Base-by-base conservation (phyloP, 2,329 filamentous ascomycete genomes). In the Pestalotiopsis sp. region DNA sequence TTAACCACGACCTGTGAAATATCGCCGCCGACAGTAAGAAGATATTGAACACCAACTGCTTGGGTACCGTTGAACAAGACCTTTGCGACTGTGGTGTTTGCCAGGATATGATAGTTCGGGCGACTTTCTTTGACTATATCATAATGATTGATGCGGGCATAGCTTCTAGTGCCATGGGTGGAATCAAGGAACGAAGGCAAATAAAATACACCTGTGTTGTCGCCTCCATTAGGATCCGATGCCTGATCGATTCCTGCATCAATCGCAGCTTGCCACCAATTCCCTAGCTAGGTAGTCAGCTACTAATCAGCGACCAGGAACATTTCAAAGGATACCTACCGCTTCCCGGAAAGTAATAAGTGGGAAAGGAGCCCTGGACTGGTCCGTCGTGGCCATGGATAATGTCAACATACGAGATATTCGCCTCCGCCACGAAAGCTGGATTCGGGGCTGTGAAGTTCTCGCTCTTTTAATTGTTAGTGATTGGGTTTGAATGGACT, bases 41-140 rank as follows among this genome's bases (percentile, higher is more conserved):
- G 82, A 71, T 86, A 89, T 72, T 91, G 87, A 1, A 92, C 84
- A 0, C 89, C 90, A 0, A 83, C 80, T 3, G 90, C 90, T 52
- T 80, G 76, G 57, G 83, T 87, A 2, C 82, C 80, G 3, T 86
- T 81, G 64, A 90, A 87, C 4, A 90, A 68, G 0, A 91, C 82
- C 2, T 83, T 84, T 1, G 84, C 78, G 0, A 92, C 88, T 68
- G 86, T 86, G 2, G 85, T 83, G 72, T 90, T 83, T 0, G 85
- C 80, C 0, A 92, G 80, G 4, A 92, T 81, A 68, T 91, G 86
- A 1, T 92, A 83, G 68, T 90, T 90, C 0, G 86, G 83, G 61
- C 88, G 82, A 2, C 84, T 77, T 1, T 70, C 72, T 3, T 71
- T 71, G 39, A 78, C 77, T 14, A 73, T 69, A 7, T 74, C 74